Percentiles rank a stretch among this genome's conserved stretches.
Conservation (phyloP, 768 basidiomycete species). For the Tulasnella sp. region DNA sequence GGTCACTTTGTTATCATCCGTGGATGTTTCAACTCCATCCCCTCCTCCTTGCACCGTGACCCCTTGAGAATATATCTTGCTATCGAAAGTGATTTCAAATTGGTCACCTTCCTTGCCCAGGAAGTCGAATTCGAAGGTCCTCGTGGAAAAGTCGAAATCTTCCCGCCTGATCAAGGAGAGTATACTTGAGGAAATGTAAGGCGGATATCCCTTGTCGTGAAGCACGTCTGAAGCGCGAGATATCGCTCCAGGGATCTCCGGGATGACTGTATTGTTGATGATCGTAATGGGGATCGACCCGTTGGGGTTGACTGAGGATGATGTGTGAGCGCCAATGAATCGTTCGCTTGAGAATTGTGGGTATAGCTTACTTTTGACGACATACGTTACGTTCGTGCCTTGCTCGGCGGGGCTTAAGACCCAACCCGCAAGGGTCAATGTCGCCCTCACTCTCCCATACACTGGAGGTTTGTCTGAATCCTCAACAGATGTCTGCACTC, state of each 20-base stretch:
- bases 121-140: not conserved
- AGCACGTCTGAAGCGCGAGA: conserved; percentile 16
- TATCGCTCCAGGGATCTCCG: conserved; percentile 26
- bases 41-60: conserved; percentile 8
- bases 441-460: conserved; percentile 27
- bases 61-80: conserved; percentile 20
- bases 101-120: conserved; percentile 17
- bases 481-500: conserved; percentile 29
- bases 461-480: conserved; percentile 21
- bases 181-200: not conserved
- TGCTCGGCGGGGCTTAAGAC: conserved; percentile 21
- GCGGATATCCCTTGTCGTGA: conserved; percentile 16
- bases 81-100: conserved; percentile 25
- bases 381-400: conserved; percentile 25
- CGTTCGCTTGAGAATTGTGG: not conserved
- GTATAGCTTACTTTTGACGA: conserved; percentile 27
- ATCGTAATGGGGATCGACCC: conserved; percentile 23
- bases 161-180: conserved; percentile 14
- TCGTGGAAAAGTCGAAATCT: conserved; percentile 8
- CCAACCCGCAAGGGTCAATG: conserved; percentile 29
- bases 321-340: not conserved
- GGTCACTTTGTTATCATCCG: not conserved
- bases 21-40: not conserved
- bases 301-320: conserved; percentile 26
- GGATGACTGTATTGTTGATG: conserved; percentile 15